Evolutionary conservation across 495 filamentous ascomycete species (phyloP), one percentile per base, ranked within the genome.

Genomic region (Neurospora pannonica): DNA sequence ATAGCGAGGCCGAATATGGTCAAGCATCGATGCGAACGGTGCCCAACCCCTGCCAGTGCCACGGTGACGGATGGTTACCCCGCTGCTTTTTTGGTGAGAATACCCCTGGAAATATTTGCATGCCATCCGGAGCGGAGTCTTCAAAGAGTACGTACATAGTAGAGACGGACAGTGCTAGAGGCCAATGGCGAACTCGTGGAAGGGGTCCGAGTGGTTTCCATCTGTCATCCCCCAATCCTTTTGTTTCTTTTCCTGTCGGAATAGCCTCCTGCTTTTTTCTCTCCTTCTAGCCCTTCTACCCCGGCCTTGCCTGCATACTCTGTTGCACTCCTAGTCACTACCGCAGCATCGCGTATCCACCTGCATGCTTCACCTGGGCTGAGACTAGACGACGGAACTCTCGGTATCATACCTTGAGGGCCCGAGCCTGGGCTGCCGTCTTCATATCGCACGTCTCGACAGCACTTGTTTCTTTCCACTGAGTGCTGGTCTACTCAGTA

Each of bases 171-270:
- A 79, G 77, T 77, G 78, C 71, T 75, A 31, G 34, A 34, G 54
- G 75, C 31, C 75, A 73, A 74, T 76, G 72, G 24, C 72, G 38
- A 73, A 19, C 71, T 73, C 73, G 69, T 48, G 48, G 71, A 76
- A 79, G 71, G 76, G 71, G 76, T 77, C 78, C 79, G 76, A 80
- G 79, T 78, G 78, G 80, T 81, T 82, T 82, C 80, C 81, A 72
- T 76, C 60, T 74, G 70, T 73, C 76, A 48, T 75, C 77, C 73
- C 77, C 46, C n/a, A 11, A 54, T 77, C 77, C 80, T 79, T 74
- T 74, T 75, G 77, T 78, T 78, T 76, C 74, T 77, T 70, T 70
- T 60, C 48, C 21, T 60, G 24, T 60, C 48, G 24, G 48, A 60
- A 60, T 60, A 60, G 21, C 48, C 21, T 60, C 40, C 38, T 46